phyloP scores from a whole-genome alignment of 371 early-diverging fungal species.

The Rhizopus stolonifer region DNA sequence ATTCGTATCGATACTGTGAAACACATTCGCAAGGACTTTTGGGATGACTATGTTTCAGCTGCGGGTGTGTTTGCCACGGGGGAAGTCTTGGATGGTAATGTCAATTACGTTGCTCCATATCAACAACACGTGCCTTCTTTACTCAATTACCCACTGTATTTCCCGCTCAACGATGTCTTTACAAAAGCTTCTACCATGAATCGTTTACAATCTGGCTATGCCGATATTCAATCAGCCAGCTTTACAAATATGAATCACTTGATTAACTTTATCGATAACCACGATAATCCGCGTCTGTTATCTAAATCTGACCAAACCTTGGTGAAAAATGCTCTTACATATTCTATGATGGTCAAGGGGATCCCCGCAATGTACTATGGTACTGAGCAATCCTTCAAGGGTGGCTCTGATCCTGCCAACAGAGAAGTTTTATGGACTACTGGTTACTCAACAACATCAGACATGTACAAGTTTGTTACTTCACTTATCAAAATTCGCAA shows the following conservation, averaged over 20 bases:
- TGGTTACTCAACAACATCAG: slow-evolving; percentile 13
- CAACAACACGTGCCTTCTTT: slow-evolving; percentile 20
- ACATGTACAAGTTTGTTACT: slow-evolving; percentile 25
- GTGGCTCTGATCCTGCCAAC: slow-evolving; percentile 38
- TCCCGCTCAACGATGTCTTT: slow-evolving; percentile 25
- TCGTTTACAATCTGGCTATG: slow-evolving; percentile 14
- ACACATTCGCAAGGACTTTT: slow-evolving; percentile 42
- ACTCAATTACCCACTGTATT: slow-evolving; percentile 33
- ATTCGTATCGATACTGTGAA: slow-evolving; percentile 50
- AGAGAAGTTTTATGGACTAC: slow-evolving; percentile 40
- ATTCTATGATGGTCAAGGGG: slow-evolving; percentile 18
- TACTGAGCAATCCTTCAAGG: slow-evolving; percentile 40
- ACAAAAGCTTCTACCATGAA: slow-evolving; percentile 21
- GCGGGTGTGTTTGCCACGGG: slow-evolving; percentile 44
- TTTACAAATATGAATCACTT: slow-evolving; percentile 28
- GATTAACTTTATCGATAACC: slow-evolving; percentile 47
- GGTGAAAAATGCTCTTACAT: slow-evolving; percentile 8
- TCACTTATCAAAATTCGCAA: slow-evolving; percentile 16
- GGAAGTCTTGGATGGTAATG: slow-evolving; percentile 32
- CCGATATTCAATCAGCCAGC: not conserved
- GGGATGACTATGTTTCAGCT: slow-evolving; percentile 26
- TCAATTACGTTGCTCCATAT: slow-evolving; percentile 25
- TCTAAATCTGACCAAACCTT: not conserved
- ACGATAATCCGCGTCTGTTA: slow-evolving; percentile 38
- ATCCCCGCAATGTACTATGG: slow-evolving; percentile 43